A percentile compares a stretch with the other conserved stretches of the same genome.
Evolutionary conservation across 2,329 filamentous ascomycete genomes (phyloP).

Genomic region (Davidsoniella eucalypti): DNA sequence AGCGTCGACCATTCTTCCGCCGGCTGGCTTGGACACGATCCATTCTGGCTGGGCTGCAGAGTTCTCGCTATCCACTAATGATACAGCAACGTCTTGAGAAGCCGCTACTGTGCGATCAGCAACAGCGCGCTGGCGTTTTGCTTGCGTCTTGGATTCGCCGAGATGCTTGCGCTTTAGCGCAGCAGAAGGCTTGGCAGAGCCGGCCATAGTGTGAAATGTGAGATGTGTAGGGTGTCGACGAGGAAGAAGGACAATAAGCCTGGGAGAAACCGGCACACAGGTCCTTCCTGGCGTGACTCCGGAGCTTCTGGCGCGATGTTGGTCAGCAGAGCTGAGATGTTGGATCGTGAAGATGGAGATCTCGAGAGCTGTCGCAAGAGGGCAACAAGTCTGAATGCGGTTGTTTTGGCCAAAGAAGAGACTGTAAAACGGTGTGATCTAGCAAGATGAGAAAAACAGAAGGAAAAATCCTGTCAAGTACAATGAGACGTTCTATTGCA

Average conservation of each 20-base stretch:
- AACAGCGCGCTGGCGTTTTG: constrained; percentile 7
- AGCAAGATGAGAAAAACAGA: too few relatives aligned
- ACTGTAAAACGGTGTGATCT: neutral
- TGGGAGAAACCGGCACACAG: too few relatives aligned
- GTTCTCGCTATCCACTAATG: neutral
- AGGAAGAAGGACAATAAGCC: neutral
- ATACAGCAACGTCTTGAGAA: neutral
- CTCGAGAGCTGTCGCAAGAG: too few relatives aligned
- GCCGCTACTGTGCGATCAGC: constrained; percentile 8
- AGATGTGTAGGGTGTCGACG: neutral
- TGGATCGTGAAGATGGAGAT: too few relatives aligned
- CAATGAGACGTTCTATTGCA: too few relatives aligned
- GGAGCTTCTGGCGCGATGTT: too few relatives aligned
- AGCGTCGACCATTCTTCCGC: constrained; percentile 46
- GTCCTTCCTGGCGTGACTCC: too few relatives aligned
- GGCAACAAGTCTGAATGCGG: neutral
- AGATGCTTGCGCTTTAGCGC: constrained; percentile 12
- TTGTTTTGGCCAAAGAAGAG: neutral
- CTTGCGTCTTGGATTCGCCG: constrained; percentile 11
- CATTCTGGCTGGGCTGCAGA: constrained; percentile 24
- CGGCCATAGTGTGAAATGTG: constrained; percentile 7
- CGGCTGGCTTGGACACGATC: constrained; percentile 47
- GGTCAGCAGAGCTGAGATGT: too few relatives aligned
- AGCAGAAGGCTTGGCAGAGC: constrained; percentile 4
- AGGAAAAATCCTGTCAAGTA: too few relatives aligned